Percentiles rank a stretch among this genome's conserved stretches.
Conservation (phyloP, 192 early-diverging fungal genomes). For the Linnemannia hyalina region DNA sequence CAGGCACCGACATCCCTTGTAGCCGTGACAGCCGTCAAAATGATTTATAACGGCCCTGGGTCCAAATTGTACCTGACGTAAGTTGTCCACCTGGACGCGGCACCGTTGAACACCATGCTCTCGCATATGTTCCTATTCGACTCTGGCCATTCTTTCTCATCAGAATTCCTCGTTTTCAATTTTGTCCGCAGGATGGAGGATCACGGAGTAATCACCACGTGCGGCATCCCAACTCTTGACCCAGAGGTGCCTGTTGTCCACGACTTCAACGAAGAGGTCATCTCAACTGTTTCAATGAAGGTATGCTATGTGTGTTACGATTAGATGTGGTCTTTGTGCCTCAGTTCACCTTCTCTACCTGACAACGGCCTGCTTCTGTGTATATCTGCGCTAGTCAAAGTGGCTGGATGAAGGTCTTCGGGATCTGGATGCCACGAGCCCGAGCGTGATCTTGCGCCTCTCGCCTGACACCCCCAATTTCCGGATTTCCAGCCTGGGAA, state of each 20-base stretch:
- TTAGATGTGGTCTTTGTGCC: not conserved
- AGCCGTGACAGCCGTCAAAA: conserved; percentile 30
- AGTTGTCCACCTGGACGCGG: not conserved
- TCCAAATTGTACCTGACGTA: conserved; percentile 40
- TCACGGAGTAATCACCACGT: conserved; percentile 41
- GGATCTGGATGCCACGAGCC: conserved; percentile 50
- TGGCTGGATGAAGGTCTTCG: conserved; percentile 53
- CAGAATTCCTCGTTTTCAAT: not conserved
- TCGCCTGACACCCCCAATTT: conserved; percentile 47
- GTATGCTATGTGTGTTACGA: not conserved
- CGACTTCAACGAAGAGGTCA: conserved; percentile 41
- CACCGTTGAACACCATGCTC: no score
- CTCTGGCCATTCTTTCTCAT: not conserved
- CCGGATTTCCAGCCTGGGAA: conserved; percentile 50
- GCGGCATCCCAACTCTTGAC: conserved; percentile 43
- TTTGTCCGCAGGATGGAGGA: conserved; percentile 36
- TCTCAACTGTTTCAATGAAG: conserved; percentile 45
- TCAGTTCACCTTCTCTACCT: not conserved
- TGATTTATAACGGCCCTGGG: conserved; percentile 45
- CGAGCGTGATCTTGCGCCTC: conserved; percentile 38
- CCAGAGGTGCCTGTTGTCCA: conserved; percentile 33
- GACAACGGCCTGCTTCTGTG: not conserved
- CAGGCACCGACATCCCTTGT: not conserved
- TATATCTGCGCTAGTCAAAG: conserved; percentile 14
- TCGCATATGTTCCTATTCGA: not conserved